phyloP scores from a whole-genome alignment of 2,329 filamentous ascomycete genomes.

The Apiospora aurea region DNA sequence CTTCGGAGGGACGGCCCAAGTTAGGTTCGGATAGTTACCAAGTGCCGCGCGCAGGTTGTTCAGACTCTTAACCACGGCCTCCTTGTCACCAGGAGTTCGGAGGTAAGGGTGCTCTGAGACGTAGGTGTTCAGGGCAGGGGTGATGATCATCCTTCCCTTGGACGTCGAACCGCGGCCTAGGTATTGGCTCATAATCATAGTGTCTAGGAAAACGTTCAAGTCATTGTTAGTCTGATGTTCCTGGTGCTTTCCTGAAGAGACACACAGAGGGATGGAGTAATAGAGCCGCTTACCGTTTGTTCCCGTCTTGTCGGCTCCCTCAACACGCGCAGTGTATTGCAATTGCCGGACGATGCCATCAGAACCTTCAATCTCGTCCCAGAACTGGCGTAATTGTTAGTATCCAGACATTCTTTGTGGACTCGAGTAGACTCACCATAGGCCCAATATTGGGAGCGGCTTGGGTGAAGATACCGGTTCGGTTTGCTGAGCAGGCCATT shows the following conservation, averaged over 20 bases:
- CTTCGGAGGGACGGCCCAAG: constrained; percentile 59
- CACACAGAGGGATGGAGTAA: not conserved
- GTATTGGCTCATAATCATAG: constrained; percentile 63
- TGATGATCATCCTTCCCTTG: constrained; percentile 66
- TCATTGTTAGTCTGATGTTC: constrained; percentile 35
- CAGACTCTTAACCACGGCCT: constrained; percentile 65
- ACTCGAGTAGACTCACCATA: constrained; percentile 45
- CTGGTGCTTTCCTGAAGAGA: not conserved
- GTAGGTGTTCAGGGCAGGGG: constrained; percentile 60
- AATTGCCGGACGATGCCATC: constrained; percentile 68
- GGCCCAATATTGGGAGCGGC: constrained; percentile 70
- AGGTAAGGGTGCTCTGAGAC: constrained; percentile 66
- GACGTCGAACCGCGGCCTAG: constrained; percentile 68
- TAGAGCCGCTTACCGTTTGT: constrained; percentile 12
- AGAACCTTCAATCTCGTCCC: constrained; percentile 60
- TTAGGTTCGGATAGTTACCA: constrained; percentile 59
- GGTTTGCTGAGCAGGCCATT: constrained; percentile 29
- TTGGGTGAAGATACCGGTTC: constrained; percentile 60
- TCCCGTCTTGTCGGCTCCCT: constrained; percentile 44
- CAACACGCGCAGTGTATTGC: constrained; percentile 70
- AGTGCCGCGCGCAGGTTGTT: constrained; percentile 63
- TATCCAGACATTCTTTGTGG: not conserved
- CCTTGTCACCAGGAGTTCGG: constrained; percentile 60
- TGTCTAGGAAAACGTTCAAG: not conserved
- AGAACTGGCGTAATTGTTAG: constrained; percentile 43